Evolutionary conservation across 306 rosid species (phyloP), one percentile per base, ranked within the genome.

Genomic region (Cyclanthera cordifolia): DNA sequence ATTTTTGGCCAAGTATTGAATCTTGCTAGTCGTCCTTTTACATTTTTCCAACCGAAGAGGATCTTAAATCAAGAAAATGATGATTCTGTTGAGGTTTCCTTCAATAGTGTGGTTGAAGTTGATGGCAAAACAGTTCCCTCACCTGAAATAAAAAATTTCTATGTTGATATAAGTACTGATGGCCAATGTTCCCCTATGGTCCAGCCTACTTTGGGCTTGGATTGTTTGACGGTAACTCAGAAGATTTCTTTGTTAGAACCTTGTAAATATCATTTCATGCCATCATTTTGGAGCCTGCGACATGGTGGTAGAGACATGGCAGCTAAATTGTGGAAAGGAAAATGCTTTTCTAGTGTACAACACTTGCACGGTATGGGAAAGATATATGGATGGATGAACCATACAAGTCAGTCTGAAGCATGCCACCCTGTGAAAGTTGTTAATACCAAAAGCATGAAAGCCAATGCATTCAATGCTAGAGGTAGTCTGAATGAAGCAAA

Each of bases 1-100:
- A 81, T 86, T 12, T 73, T 86, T 30, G 86, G 95, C 53, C 90
- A 79, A 73, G 65, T 87, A 79, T 87, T 90, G 87, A 81, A 82
- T 85, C 80, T 79, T 69, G 95, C 93, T 20, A 82, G 84, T 82
- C 77, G 79, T 25, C 88, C 97, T 0, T 78, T 89, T 75, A 76
- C 72, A 10, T 63, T 77, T 47, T 73, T 80, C 71, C 85, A 70
- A 66, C 59, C 73, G 0, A 79, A 82, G 79, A 78, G 47, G 64
- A 48, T 54, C 65, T 73, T 67, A 39, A 72, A 76, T 50, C 76
- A 30, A 71, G 82, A 59, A 51, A 60, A 67, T 50, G 79, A 76
- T 28, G 73, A 46, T 54, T 54, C n/a, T n/a, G 72, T 69, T 39
- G 81, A 79, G 53, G 80, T 75, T 51, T 27, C 74, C 75, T 69